These are phyloP conservation scores for Globisporangium spiculum DNA, from an alignment of 352 stramenopile genomes.

Conservation along the genomic window DNA sequence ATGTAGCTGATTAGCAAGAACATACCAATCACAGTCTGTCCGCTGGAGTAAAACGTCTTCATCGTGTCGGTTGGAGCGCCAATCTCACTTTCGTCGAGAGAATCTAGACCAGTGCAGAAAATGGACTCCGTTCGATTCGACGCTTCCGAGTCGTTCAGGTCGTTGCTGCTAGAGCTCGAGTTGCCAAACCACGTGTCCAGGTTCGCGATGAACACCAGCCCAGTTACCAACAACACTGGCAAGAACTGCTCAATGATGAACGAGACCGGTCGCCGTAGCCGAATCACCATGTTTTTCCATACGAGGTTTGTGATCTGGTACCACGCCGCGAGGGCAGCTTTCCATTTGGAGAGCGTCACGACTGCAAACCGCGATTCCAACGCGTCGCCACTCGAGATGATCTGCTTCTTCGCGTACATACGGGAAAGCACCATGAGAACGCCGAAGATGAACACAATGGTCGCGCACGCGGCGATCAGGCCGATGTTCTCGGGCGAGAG, in stretches of 20 bases:
- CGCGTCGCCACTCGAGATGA: background rate
- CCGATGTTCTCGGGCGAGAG: slow-evolving; percentile 30
- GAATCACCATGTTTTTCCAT: slow-evolving; percentile 71
- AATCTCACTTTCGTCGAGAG: slow-evolving; percentile 26
- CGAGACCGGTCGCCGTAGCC: slow-evolving; percentile 38
- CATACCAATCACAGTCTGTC: slow-evolving; percentile 59
- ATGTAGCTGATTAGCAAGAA: slow-evolving; percentile 63
- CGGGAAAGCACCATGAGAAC: slow-evolving; percentile 17
- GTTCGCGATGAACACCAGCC: slow-evolving; percentile 61
- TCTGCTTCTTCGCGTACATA: slow-evolving; percentile 23
- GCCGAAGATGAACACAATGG: slow-evolving; percentile 23
- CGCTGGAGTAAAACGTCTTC: slow-evolving; percentile 61
- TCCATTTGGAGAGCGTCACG: slow-evolving; percentile 25
- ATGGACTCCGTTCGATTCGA: slow-evolving; percentile 21
- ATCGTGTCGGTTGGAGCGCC: slow-evolving; percentile 39
- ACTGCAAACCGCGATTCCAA: slow-evolving; percentile 30
- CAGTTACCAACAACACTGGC: slow-evolving; percentile 44
- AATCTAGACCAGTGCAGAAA: slow-evolving; percentile 35
- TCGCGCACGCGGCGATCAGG: slow-evolving; percentile 23
- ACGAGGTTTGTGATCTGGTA: slow-evolving; percentile 59
- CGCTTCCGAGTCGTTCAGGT: slow-evolving; percentile 18
- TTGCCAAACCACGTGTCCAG: slow-evolving; percentile 45
- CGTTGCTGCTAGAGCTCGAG: slow-evolving; percentile 18
- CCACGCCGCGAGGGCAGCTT: slow-evolving; percentile 31
- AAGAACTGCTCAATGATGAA: slow-evolving; percentile 63